Evolutionary conservation across 2,329 filamentous ascomycete species (phyloP).

Genomic region (Rhinocladiella mackenziei): DNA sequence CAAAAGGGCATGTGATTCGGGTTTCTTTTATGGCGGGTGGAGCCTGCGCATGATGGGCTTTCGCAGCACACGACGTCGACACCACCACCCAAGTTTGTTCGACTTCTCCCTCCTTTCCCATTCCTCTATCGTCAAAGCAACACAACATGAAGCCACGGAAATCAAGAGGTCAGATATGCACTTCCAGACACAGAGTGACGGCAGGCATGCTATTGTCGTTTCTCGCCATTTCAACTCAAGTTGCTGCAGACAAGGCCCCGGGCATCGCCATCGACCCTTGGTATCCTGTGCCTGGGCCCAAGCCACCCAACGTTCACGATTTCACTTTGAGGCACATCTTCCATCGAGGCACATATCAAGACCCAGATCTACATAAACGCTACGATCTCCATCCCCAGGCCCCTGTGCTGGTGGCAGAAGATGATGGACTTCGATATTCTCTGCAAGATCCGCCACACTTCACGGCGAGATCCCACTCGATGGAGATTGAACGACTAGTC

Average conservation of each 20-base stretch:
- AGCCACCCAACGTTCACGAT: slow-evolving; percentile 21
- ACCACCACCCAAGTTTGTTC: slow-evolving; percentile 6
- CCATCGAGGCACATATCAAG: slow-evolving; percentile 78
- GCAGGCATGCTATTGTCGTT: slow-evolving; percentile 62
- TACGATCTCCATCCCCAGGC: slow-evolving; percentile 50
- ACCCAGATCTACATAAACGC: slow-evolving; percentile 72
- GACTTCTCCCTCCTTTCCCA: neutral
- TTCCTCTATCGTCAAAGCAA: neutral
- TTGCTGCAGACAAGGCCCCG: slow-evolving; percentile 17
- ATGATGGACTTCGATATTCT: slow-evolving; percentile 47
- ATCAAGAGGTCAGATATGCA: slow-evolving; percentile 36
- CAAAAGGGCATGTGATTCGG: slow-evolving; percentile 17
- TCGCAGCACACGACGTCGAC: no score
- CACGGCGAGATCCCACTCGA: slow-evolving; percentile 58
- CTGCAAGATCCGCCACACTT: slow-evolving; percentile 51
- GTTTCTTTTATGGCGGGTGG: no score
- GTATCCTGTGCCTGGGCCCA: slow-evolving; percentile 22
- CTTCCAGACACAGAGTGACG: slow-evolving; percentile 61
- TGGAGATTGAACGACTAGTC: slow-evolving; percentile 73
- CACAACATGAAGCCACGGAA: slow-evolving; percentile 25
- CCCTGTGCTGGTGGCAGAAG: slow-evolving; percentile 54
- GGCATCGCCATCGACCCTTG: slow-evolving; percentile 23
- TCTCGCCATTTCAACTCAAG: slow-evolving; percentile 52
- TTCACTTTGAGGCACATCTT: slow-evolving; percentile 77
- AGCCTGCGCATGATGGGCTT: no score